These are phyloP conservation scores for Boletellus ananas DNA, from an alignment of 768 basidiomycete species.

Conservation along the genomic window DNA sequence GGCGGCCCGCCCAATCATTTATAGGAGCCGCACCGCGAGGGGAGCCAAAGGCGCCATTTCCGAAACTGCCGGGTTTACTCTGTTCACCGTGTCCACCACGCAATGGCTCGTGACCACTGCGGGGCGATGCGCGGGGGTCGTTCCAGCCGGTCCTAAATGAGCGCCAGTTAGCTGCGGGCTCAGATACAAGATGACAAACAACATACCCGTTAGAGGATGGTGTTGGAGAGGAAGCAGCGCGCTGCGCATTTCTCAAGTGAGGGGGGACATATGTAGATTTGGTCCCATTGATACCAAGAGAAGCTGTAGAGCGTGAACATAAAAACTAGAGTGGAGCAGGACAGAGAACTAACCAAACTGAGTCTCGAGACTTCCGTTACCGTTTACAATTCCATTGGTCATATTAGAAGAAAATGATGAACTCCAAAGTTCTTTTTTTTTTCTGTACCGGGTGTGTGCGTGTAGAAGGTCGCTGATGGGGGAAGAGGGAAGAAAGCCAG, in stretches of 20 bases:
- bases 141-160: slow-evolving; percentile 62
- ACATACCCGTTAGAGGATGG: slow-evolving; percentile 51
- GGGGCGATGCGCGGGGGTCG: slow-evolving; percentile 70
- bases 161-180: slow-evolving; percentile 18
- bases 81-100: slow-evolving; percentile 40
- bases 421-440: slow-evolving; percentile 26
- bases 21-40: slow-evolving; percentile 29
- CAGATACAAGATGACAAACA: slow-evolving; percentile 11
- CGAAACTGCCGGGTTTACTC: slow-evolving; percentile 39
- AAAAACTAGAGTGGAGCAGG: background rate
- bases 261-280: slow-evolving; percentile 88
- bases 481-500: slow-evolving; percentile 22
- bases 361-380: slow-evolving; percentile 64
- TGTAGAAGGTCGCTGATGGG: slow-evolving; percentile 26
- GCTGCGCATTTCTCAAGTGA: slow-evolving; percentile 81
- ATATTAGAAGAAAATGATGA: slow-evolving; percentile 53
- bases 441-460: slow-evolving; percentile 24
- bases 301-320: slow-evolving; percentile 41
- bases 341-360: slow-evolving; percentile 56
- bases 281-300: slow-evolving; percentile 65
- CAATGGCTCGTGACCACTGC: slow-evolving; percentile 40
- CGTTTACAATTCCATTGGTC: slow-evolving; percentile 91
- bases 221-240: slow-evolving; percentile 62
- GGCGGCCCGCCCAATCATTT: slow-evolving; percentile 42
- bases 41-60: slow-evolving; percentile 33